Conservation (phyloP, 371 early-diverging fungal species). For the Mucor mucedo region DNA sequence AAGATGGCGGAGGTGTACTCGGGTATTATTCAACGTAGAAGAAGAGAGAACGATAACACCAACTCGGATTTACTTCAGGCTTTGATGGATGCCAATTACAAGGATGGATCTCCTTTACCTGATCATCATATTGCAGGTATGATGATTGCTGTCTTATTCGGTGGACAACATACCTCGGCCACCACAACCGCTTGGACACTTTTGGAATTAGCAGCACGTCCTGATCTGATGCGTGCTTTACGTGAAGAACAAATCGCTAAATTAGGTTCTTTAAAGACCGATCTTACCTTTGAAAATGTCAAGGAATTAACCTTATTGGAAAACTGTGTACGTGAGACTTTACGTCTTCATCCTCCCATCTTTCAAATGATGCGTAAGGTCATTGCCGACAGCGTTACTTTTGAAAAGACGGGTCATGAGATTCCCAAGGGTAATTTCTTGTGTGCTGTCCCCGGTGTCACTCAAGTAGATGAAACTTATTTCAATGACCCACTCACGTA, state of each 20-base stretch:
- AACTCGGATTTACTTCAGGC: conserved; percentile 81
- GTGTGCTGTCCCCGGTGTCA: conserved; percentile 84
- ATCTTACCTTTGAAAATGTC: conserved; percentile 77
- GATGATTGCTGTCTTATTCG: conserved; percentile 96
- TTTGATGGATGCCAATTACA: conserved; percentile 87
- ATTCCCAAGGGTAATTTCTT: conserved; percentile 92
- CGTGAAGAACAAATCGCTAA: conserved; percentile 69
- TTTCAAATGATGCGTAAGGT: conserved; percentile 94
- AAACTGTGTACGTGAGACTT: conserved; percentile 84
- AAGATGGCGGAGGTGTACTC: conserved; percentile 85
- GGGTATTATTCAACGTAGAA: conserved; percentile 82
- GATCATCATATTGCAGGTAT: conserved; percentile 90
- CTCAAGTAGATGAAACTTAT: conserved; percentile 77
- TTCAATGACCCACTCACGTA: conserved; percentile 83
- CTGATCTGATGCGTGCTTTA: conserved; percentile 64
- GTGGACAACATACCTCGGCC: conserved; percentile 95
- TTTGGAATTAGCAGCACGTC: conserved; percentile 83
- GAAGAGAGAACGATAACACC: conserved; percentile 49
- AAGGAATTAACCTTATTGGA: conserved; percentile 82
- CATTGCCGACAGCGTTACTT: conserved; percentile 65
- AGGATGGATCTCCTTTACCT: conserved; percentile 78
- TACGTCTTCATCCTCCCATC: conserved; percentile 94
- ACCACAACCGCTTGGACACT: conserved; percentile 94
- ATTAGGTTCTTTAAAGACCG: conserved; percentile 62
- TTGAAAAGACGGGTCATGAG: conserved; percentile 75